Base-by-base conservation (phyloP, 495 filamentous ascomycete species). In the Penicillium chermesinum region DNA sequence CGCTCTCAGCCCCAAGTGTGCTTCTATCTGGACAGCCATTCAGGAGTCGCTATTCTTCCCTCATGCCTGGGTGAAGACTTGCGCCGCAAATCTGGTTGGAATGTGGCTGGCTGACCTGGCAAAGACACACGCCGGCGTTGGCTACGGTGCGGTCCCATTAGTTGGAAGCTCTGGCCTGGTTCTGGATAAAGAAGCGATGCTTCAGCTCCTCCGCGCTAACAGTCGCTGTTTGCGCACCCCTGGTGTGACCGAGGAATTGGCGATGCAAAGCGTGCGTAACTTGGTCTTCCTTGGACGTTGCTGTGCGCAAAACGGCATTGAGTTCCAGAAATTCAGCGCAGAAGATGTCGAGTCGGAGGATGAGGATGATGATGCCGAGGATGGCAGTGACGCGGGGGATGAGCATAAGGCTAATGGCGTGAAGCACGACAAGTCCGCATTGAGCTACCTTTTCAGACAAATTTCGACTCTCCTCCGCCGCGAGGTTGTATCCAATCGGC, bases 61-160 rank as follows among this genome's bases (percentile, higher is more conserved):
- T 15, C 81, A 94, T 59, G 59, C 79, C 6, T 83, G 81, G 69
- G 81, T 96, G 48, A 91, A 93, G 59, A 76, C 88, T 18, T 84
- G 82, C 13, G 80, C 88, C 14, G 79, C 86, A 4, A 83, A 80
- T 48, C 76, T 97, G n/a, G 57, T 90, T 8, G 84, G 86, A 20
- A 70, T 77, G 19, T 91, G 83, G 69, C 82, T 96, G 43, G 81
- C 84, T 0, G 86, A 95, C 59, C 79, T 95, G 41, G 84, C 87
- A 22, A 78, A 79, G 44, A 78, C 72, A 1, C 82, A 81, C 46
- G 69, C 70, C 2, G 72, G 74, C 10, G 55, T 59, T 34, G 77
- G 71, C 3, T 74, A 82, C 37, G 57, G 63, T 14, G 66, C 65
- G 7, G 53, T 91, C 17, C 87, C 87, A 1, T 64, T 96, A 18